Evolutionary conservation across 139 green algal species (phyloP).

Genomic region (Asterochloris sp.): DNA sequence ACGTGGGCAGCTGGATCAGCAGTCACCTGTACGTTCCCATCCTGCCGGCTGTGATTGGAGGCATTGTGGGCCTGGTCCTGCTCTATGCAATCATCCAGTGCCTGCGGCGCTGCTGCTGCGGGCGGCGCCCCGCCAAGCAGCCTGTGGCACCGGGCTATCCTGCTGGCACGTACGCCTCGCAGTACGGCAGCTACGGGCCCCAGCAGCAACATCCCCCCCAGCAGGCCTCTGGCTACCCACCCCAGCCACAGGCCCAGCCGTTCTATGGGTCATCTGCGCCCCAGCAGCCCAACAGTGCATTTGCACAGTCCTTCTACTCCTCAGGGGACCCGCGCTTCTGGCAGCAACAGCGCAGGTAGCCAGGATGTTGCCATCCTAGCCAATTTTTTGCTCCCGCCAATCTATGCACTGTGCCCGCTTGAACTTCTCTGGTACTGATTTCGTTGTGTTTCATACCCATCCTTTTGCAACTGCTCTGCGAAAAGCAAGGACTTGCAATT

Average conservation of each 20-base stretch:
- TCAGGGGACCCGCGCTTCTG: not conserved
- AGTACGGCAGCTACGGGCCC: constrained; percentile 6
- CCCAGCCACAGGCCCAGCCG: not conserved
- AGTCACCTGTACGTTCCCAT: not conserved
- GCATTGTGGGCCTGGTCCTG: not conserved
- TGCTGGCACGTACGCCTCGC: constrained; percentile 1
- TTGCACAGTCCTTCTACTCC: constrained; percentile 9
- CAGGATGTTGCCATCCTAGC: not conserved
- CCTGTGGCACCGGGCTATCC: not conserved
- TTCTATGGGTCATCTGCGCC: too few relatives aligned
- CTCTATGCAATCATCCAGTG: not conserved
- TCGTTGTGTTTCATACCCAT: not conserved
- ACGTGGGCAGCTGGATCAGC: not conserved
- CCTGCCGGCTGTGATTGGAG: constrained; percentile 1
- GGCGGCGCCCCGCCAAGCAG: not conserved
- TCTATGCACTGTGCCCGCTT: not conserved
- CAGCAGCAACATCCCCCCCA: not conserved
- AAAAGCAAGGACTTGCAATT: not conserved
- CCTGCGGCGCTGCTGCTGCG: not conserved
- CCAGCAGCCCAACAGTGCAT: not conserved
- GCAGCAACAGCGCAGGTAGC: not conserved
- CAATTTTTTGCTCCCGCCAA: too few relatives aligned
- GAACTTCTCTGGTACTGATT: too few relatives aligned
- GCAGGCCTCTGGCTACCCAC: not conserved
- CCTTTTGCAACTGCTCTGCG: not conserved